Evolutionary conservation across 1,284 basidiomycete species (phyloP).

Genomic region (Fomitopsis betulina): DNA sequence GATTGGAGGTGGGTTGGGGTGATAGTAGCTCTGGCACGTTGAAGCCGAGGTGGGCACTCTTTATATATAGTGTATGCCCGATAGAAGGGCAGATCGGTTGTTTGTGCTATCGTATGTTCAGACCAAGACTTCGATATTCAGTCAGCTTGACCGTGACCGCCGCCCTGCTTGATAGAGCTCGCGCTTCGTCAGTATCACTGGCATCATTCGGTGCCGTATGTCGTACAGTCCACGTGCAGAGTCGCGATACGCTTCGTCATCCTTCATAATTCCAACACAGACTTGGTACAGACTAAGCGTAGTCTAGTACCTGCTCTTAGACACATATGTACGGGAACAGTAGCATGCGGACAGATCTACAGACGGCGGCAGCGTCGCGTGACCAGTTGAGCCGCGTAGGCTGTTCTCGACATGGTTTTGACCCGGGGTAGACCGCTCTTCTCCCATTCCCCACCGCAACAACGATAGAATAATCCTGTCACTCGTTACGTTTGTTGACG

Average conservation of each 20-base stretch:
- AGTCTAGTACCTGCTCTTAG: no score
- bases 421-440: no score
- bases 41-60: background rate
- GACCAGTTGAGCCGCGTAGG: no score
- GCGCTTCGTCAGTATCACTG: background rate
- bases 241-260: background rate
- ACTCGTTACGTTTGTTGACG: no score
- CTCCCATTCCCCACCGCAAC: background rate
- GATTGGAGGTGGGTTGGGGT: background rate
- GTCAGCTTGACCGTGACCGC: background rate
- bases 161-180: background rate
- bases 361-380: no score
- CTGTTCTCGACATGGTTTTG: no score
- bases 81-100: background rate
- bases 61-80: background rate
- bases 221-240: background rate
- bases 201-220: background rate
- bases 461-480: no score
- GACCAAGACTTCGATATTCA: background rate
- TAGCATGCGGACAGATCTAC: no score
- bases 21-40: background rate
- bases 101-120: background rate
- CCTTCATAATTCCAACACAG: no score
- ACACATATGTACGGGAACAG: no score
- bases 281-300: no score